Evolutionary conservation across 1,284 basidiomycete species (phyloP).

Genomic region (Golubevia sp.): DNA sequence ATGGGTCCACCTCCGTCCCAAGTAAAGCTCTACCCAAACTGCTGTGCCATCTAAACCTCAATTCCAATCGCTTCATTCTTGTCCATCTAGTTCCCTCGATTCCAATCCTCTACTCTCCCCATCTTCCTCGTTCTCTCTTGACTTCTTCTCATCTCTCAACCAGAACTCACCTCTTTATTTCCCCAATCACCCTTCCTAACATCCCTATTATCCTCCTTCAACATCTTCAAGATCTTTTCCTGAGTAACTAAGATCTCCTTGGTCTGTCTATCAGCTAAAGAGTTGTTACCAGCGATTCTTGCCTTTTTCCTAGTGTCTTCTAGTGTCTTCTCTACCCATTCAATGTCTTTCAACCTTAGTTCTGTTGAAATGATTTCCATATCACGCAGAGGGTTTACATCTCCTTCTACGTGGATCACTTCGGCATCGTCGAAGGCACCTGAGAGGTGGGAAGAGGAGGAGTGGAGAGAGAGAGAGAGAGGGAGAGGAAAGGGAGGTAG

Average conservation of each 20-base stretch:
- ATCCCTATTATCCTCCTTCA: slow-evolving; percentile 85
- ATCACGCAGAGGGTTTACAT: slow-evolving; percentile 92
- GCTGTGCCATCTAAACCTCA: too few species aligned
- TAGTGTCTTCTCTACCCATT: slow-evolving; percentile 93
- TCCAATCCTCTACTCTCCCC: too few species aligned
- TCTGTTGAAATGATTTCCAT: slow-evolving; percentile 94
- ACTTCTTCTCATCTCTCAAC: slow-evolving; percentile 11
- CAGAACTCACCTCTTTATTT: slow-evolving; percentile 88
- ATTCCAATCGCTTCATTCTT: too few species aligned
- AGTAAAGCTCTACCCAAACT: too few species aligned
- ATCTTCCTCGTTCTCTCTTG: too few species aligned
- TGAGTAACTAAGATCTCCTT: slow-evolving; percentile 64
- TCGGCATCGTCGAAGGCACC: slow-evolving; percentile 94
- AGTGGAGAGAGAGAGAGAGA: neutral
- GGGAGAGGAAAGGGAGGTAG: neutral
- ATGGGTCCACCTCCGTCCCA: too few species aligned
- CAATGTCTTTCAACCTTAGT: slow-evolving; percentile 88
- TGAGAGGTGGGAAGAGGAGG: too few species aligned
- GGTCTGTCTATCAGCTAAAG: slow-evolving; percentile 54
- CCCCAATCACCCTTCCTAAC: slow-evolving; percentile 92
- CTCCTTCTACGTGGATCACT: slow-evolving; percentile 98
- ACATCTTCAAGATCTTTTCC: slow-evolving; percentile 81
- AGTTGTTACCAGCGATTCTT: slow-evolving; percentile 42
- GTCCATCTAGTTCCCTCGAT: too few species aligned
- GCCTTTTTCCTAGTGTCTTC: slow-evolving; percentile 65